phyloP scores from a whole-genome alignment of 306 rosid species.

The Ceratonia siliqua region DNA sequence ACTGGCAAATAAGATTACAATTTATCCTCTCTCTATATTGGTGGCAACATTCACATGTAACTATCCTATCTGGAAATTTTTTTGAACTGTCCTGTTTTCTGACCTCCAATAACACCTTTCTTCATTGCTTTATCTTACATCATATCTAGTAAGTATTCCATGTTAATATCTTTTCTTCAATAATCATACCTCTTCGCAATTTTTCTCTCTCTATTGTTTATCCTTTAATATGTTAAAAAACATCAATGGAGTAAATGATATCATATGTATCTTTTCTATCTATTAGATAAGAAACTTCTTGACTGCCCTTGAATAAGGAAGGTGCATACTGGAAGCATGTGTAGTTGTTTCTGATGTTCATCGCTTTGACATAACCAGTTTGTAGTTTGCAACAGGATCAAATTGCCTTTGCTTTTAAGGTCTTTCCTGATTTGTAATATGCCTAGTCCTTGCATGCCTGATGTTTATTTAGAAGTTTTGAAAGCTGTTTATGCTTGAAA shows the following conservation, averaged over 20 bases:
- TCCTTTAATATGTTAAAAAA: too few species aligned
- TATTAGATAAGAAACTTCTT: background rate
- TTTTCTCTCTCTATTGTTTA: too few species aligned
- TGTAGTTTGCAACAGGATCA: background rate
- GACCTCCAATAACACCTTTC: background rate
- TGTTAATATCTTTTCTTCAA: background rate
- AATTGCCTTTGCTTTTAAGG: background rate
- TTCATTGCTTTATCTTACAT: background rate
- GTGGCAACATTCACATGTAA: background rate
- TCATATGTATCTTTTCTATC: background rate
- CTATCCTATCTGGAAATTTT: background rate
- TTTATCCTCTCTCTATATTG: too few species aligned
- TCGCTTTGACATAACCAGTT: background rate
- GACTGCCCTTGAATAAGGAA: background rate
- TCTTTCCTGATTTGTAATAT: background rate
- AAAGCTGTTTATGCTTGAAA: background rate
- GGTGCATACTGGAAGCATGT: background rate
- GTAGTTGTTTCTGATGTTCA: background rate
- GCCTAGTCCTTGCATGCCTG: constrained; percentile 5
- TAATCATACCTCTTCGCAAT: background rate
- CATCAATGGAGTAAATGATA: background rate
- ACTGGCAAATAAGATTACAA: too few species aligned
- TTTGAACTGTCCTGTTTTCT: background rate
- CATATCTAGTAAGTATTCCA: background rate
- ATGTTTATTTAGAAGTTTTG: background rate